A percentile compares a stretch with the other conserved stretches of the same genome.
These are phyloP conservation scores for Silene conica DNA, from an alignment of 148 eudicot genomes.

Conservation along the genomic window DNA sequence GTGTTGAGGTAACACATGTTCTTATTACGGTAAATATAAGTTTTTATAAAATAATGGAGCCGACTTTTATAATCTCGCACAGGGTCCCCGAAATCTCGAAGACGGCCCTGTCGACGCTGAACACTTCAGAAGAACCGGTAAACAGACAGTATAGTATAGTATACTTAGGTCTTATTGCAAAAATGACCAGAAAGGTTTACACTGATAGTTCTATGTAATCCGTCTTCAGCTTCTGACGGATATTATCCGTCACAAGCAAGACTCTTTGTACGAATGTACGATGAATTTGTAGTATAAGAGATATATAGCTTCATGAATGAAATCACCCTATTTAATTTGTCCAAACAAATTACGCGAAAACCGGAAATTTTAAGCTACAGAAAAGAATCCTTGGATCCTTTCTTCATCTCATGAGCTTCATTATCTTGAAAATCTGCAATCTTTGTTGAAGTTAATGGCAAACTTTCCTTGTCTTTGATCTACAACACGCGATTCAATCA, in stretches of 20 bases:
- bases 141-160: constrained; percentile 2
- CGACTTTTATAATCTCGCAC: too few species aligned
- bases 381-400: constrained; percentile 43
- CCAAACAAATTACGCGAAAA: neutral
- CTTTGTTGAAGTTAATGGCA: constrained; percentile 40
- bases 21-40: too few species aligned
- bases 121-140: neutral
- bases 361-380: constrained; percentile 24
- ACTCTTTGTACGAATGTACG: too few species aligned
- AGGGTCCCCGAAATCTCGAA: too few species aligned
- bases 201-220: neutral
- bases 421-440: constrained; percentile 39
- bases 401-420: constrained; percentile 43
- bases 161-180: constrained; percentile 18
- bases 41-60: too few species aligned
- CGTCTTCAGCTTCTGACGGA: too few species aligned
- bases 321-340: neutral
- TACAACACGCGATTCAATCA: constrained; percentile 23
- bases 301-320: neutral
- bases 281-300: neutral
- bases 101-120: neutral
- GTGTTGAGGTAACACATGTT: too few species aligned
- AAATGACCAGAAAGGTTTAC: constrained; percentile 9
- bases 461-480: constrained; percentile 50
- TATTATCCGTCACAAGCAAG: too few species aligned